Conservation (phyloP, 2,329 filamentous ascomycete genomes). For the Emydomyces testavorans region DNA sequence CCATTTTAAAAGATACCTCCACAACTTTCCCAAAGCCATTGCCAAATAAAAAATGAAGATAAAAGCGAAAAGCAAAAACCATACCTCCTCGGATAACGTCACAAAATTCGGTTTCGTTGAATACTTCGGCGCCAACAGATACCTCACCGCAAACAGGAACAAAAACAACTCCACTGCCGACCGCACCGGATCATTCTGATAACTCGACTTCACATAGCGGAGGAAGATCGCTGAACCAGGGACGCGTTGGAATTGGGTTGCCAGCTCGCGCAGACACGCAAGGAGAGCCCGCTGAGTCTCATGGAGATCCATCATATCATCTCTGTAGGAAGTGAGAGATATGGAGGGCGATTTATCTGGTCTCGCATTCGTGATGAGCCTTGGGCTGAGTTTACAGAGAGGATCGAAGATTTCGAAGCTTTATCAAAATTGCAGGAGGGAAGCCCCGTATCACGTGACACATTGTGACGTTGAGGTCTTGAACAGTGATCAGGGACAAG, state of each 20-base stretch:
- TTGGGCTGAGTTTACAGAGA: no score
- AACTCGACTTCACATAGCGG: slow-evolving; percentile 91
- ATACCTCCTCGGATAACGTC: slow-evolving; percentile 68
- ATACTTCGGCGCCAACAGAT: slow-evolving; percentile 83
- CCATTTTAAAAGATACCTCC: background rate
- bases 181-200: slow-evolving; percentile 91
- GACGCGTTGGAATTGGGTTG: slow-evolving; percentile 69
- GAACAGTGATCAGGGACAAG: no score
- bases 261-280: slow-evolving; percentile 44
- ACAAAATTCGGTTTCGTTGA: slow-evolving; percentile 87
- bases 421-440: no score
- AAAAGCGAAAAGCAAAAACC: slow-evolving; percentile 14
- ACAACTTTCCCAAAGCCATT: background rate
- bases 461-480: no score
- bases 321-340: background rate
- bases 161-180: slow-evolving; percentile 87
- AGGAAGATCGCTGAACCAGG: slow-evolving; percentile 89
- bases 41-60: background rate
- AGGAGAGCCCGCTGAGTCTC: slow-evolving; percentile 44
- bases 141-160: slow-evolving; percentile 89
- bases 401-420: background rate
- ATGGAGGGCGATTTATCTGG: no score
- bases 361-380: no score
- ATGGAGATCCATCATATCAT: slow-evolving; percentile 44
- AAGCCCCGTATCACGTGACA: no score